Conservation (phyloP, 768 basidiomycete genomes). For the Termitomyces titanicus region DNA sequence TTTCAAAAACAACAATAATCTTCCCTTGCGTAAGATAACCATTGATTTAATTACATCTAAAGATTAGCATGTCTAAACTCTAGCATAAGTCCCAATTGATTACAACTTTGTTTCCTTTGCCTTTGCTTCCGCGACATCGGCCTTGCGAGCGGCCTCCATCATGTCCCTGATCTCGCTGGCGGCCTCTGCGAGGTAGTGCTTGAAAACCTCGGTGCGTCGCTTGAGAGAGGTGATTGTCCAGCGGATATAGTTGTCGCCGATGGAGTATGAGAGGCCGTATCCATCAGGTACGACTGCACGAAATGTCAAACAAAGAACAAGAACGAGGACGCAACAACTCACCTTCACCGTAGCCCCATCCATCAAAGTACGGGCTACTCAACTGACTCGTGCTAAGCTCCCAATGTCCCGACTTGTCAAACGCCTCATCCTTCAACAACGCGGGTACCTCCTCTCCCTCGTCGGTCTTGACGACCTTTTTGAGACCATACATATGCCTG, state of each 20-base stretch:
- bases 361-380: slow-evolving; percentile 76
- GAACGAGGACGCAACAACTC: neutral
- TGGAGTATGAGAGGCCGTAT: slow-evolving; percentile 88
- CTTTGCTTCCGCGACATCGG: neutral
- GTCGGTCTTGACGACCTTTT: slow-evolving; percentile 56
- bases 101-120: neutral
- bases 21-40: no score
- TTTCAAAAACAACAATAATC: no score
- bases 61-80: no score
- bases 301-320: slow-evolving; percentile 1
- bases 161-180: slow-evolving; percentile 18
- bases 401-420: slow-evolving; percentile 76
- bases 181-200: slow-evolving; percentile 43
- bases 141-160: slow-evolving; percentile 17
- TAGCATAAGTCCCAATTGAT: no score
- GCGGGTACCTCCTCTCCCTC: slow-evolving; percentile 70
- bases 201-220: slow-evolving; percentile 47
- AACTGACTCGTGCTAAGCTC: slow-evolving; percentile 90
- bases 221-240: slow-evolving; percentile 88
- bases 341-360: slow-evolving; percentile 76
- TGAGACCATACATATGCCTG: slow-evolving; percentile 91
- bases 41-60: no score
- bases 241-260: slow-evolving; percentile 78
- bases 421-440: slow-evolving; percentile 75
- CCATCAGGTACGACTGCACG: slow-evolving; percentile 86